phyloP scores from a whole-genome alignment of 169 alveolate genomes.

The Plasmodium vinckei region DNA sequence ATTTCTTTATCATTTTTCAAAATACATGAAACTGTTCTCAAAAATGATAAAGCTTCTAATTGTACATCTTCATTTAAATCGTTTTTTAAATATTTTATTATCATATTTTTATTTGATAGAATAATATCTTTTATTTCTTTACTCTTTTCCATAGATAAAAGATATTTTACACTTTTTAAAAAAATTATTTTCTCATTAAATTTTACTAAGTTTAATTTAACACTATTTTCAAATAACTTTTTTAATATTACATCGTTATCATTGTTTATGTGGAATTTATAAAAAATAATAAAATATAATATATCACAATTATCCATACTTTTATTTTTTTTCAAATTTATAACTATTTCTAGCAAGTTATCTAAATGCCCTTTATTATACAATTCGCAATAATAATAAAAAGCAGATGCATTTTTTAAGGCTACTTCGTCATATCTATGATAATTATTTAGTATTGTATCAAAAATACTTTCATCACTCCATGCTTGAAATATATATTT shows the following conservation, averaged over 20 bases:
- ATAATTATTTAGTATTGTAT: conserved; percentile 22
- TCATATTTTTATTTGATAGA: conserved; percentile 17
- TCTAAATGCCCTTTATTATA: conserved; percentile 44
- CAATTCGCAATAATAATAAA: conserved; percentile 58
- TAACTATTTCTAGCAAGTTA: conserved; percentile 48
- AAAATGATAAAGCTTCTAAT: conserved; percentile 32
- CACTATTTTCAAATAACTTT: conserved; percentile 27
- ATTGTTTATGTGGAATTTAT: conserved; percentile 69
- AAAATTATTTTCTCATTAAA: conserved; percentile 62
- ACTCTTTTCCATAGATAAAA: conserved; percentile 20
- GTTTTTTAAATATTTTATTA: conserved; percentile 57
- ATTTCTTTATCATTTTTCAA: conserved; percentile 72
- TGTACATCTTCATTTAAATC: conserved; percentile 77
- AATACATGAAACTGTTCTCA: conserved; percentile 8
- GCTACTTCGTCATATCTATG: conserved; percentile 72
- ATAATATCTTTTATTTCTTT: conserved; percentile 53
- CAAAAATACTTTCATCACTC: conserved; percentile 46
- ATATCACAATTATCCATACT: conserved; percentile 36
- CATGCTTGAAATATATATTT: conserved; percentile 49
- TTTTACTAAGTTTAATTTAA: conserved; percentile 55
- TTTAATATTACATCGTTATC: conserved; percentile 47
- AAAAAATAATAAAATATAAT: conserved; percentile 41
- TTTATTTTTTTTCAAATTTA: conserved; percentile 59
- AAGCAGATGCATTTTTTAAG: conserved; percentile 47
- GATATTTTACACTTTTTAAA: conserved; percentile 42